Base-by-base conservation (phyloP, 176 grass and related monocot species). In the Chrysopogon serrulatus region DNA sequence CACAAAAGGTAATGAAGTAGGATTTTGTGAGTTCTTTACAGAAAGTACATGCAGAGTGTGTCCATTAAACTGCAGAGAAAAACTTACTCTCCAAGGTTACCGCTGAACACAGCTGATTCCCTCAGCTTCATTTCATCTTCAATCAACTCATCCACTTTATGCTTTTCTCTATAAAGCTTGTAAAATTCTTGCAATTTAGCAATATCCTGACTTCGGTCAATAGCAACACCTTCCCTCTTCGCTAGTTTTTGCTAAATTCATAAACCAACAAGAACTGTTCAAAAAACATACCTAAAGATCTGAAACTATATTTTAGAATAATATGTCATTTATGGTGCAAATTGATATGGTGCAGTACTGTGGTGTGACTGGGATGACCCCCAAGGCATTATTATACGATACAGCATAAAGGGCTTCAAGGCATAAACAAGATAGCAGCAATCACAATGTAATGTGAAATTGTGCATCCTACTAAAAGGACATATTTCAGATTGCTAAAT, bases 131-230 rank as follows among this genome's bases (percentile, higher is more conserved):
- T 95, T 86, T 98, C 96, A 82, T 98, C 93, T 62, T 91, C 87
- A 74, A 74, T 82, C 81, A 98, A 86, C 86, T 98, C 96, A 74
- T 98, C 96, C 67, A 93, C 89, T 93, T 90, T 93, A 83, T 98
- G 48, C 23, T 87, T 95, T 82, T 93, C 91, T 86, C 96, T 93
- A 75, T 98, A 98, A 18, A 60, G 73, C 83, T 95, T 98, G 84
- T 98, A 98, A 88, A 98, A 98, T 82, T 98, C 96, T 84, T 90
- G 92, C 64, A 98, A 67, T 75, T 88, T 90, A 73, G 89, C 84
- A 80, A 98, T 86, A 91, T 95, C 93, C 60, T 85, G 89, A 66
- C 83, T 98, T 71, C 92, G 79, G 73, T 98, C 93, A 88, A 95
- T 98, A 43, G 77, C 71, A 89, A 75, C 82, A 26, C 44, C 90